phyloP scores from a whole-genome alignment of 164 flowering plant genomes.

The Brasenia schreberi region DNA sequence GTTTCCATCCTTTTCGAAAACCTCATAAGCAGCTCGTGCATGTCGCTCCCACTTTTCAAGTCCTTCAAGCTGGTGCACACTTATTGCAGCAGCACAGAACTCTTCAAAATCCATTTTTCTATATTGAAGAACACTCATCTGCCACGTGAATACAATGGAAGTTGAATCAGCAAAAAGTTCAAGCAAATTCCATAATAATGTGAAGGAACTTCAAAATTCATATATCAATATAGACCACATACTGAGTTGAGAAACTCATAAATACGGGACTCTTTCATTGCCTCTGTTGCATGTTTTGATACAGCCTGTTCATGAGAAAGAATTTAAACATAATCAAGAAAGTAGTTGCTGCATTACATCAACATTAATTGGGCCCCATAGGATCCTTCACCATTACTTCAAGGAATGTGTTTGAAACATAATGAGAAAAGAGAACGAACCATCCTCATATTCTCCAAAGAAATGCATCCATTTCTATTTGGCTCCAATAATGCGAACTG shows the following conservation, averaged over 20 bases:
- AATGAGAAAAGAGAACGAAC: conserved; percentile 22
- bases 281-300: conserved; percentile 69
- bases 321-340: not conserved
- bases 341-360: too few species aligned
- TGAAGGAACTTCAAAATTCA: not conserved
- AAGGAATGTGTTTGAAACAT: not conserved
- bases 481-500: conserved; percentile 71
- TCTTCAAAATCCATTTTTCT: conserved; percentile 93
- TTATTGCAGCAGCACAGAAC: conserved; percentile 84
- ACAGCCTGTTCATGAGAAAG: conserved; percentile 42
- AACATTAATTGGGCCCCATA: too few species aligned
- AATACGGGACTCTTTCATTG: conserved; percentile 86
- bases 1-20: conserved; percentile 86
- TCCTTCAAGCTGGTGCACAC: conserved; percentile 89
- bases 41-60: conserved; percentile 87
- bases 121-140: conserved; percentile 78
- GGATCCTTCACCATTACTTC: too few species aligned
- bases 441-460: conserved; percentile 45
- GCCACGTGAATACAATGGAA: conserved; percentile 7
- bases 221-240: not conserved
- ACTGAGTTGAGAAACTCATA: conserved; percentile 66
- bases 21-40: conserved; percentile 79
- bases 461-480: conserved; percentile 48
- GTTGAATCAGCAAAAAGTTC: not conserved
- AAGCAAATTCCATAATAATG: not conserved